phyloP scores from a whole-genome alignment of 352 stramenopile genomes.

The Globisporangium abappressorium region DNA sequence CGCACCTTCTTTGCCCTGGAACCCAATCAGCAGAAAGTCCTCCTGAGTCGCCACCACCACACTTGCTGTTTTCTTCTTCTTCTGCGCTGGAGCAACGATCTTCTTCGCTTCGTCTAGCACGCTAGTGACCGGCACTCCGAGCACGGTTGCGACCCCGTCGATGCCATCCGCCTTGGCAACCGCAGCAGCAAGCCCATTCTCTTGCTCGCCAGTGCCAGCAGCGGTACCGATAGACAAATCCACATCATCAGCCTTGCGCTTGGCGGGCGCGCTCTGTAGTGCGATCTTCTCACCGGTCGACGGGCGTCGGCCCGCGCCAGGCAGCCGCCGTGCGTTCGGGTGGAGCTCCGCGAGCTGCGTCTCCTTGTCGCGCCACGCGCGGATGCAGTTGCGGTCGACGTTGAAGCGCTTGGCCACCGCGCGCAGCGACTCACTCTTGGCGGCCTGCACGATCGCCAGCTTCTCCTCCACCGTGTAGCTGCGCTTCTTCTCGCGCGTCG shows the following conservation, averaged over 20 bases:
- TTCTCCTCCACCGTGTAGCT: slow-evolving; percentile 79
- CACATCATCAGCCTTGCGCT: slow-evolving; percentile 20
- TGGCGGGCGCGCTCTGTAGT: neutral
- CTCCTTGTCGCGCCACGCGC: slow-evolving; percentile 65
- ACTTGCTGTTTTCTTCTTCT: slow-evolving; percentile 9
- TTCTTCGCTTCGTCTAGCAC: neutral
- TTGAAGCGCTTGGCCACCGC: slow-evolving; percentile 60
- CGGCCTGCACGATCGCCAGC: slow-evolving; percentile 54
- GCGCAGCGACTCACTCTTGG: slow-evolving; percentile 51
- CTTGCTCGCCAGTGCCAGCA: slow-evolving; percentile 2
- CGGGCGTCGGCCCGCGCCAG: slow-evolving; percentile 44
- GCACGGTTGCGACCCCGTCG: neutral
- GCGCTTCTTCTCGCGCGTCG: slow-evolving; percentile 49
- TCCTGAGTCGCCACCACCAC: slow-evolving; percentile 22
- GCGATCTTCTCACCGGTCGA: slow-evolving; percentile 9
- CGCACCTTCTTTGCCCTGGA: slow-evolving; percentile 69
- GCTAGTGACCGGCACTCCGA: neutral
- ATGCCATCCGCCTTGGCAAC: neutral
- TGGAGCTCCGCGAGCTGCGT: slow-evolving; percentile 48
- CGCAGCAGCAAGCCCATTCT: neutral
- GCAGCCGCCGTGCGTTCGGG: slow-evolving; percentile 52
- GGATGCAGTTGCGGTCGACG: slow-evolving; percentile 72
- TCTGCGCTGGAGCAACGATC: neutral
- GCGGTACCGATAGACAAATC: neutral
- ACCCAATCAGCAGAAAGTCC: slow-evolving; percentile 58